Base-by-base conservation (phyloP, 2,329 filamentous ascomycete species). In the Aspergillus tubingensis region DNA sequence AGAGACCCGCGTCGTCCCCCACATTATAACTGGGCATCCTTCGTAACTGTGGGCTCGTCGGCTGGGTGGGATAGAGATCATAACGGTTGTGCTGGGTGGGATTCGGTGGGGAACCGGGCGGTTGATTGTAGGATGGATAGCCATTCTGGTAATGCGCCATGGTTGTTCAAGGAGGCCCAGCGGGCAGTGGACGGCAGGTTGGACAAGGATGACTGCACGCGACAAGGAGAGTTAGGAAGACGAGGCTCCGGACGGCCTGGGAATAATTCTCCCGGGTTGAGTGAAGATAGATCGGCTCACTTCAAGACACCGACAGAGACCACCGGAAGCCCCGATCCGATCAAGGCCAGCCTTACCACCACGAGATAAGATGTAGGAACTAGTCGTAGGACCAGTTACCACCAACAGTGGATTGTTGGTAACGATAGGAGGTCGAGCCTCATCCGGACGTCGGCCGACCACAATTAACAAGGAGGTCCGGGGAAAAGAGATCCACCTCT, bases 1-100 rank as follows among this genome's bases (percentile, higher is more conserved):
- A 77, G 58, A 87, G 85, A 52, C 80, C 77, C 51, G 82, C 80
- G 73, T 94, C 90, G 74, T 95, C 91, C 65, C 89, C 90, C 66
- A 83, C 86, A 74, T 92, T 88, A 79, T 91, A 92, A 79, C 89
- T 94, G 52, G 86, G 84, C 65, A 86, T 84, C 66, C 90, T 83
- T 61, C 78, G 78, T 63, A 80, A 73, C 60, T 74, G 74, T 53
- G 77, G 74, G 57, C 70, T 76, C 53, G 76, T 71, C 64, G 77
- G 74, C 59, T 78, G 79, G 44, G 77, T 64, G 69, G 75, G 62
- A 65, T 79, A 75, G 69, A 72, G 64, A 69, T 78, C 74, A 76
- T 82, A 79, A 58, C 71, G 74, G 55, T 66, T 59, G 17, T 68
- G 65, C 61, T 76, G 73, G 10, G 65, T 52, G 41, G 74, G 68